Evolutionary conservation across 805 yeast genomes (phyloP).

Genomic region (Candida oleophila): DNA sequence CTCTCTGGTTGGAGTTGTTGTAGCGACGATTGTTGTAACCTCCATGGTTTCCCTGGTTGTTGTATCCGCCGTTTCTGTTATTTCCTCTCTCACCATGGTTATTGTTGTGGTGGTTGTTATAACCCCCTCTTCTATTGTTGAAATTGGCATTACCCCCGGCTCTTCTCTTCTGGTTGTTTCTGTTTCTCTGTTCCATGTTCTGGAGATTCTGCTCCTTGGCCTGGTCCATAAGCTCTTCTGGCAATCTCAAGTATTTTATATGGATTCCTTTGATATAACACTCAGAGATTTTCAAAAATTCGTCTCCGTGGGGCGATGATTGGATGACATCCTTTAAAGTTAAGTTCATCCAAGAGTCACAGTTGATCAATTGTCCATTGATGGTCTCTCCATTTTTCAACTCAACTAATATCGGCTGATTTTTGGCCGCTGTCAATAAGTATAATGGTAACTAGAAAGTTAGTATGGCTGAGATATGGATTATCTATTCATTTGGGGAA

Average conservation of each 20-base stretch:
- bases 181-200: conserved; percentile 49
- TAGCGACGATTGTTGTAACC: conserved; percentile 8
- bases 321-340: conserved; percentile 76
- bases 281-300: conserved; percentile 63
- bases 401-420: conserved; percentile 83
- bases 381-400: conserved; percentile 88
- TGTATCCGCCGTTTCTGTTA: conserved; percentile 17
- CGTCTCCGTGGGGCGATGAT: conserved; percentile 59
- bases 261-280: conserved; percentile 84
- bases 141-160: conserved; percentile 17
- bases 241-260: conserved; percentile 73
- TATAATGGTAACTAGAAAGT: conserved; percentile 77
- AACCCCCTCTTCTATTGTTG: conserved; percentile 20
- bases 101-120: conserved; percentile 31
- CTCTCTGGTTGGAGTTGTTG: conserved; percentile 6
- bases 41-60: conserved; percentile 17
- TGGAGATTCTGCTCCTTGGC: conserved; percentile 65
- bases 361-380: conserved; percentile 78
- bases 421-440: conserved; percentile 85
- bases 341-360: conserved; percentile 96
- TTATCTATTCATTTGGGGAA: background rate
- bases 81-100: conserved; percentile 19
- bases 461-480: conserved; percentile 1
- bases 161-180: conserved; percentile 44
- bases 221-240: conserved; percentile 72